These are phyloP conservation scores for Fusarium scirpi DNA, from an alignment of 2,329 filamentous ascomycete species.

Conservation along the genomic window DNA sequence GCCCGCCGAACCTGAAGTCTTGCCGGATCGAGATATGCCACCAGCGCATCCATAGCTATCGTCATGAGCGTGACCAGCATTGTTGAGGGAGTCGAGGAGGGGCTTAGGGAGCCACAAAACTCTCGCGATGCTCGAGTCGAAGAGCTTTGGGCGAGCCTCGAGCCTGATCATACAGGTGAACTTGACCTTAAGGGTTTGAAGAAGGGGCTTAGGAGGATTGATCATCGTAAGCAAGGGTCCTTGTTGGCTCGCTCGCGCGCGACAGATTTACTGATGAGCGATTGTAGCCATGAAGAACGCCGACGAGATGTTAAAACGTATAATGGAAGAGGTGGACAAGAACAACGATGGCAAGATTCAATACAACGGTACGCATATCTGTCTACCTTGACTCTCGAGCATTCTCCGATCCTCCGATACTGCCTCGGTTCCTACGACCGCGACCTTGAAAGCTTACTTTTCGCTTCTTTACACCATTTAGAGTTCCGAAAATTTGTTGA, in stretches of 20 bases:
- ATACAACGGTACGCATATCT: conserved; percentile 76
- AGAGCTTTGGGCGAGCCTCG: conserved; percentile 85
- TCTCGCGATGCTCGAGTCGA: conserved; percentile 85
- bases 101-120: conserved; percentile 81
- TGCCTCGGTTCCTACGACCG: conserved; percentile 25
- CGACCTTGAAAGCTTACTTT: conserved; percentile 38
- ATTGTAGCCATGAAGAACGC: conserved; percentile 84
- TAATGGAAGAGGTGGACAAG: conserved; percentile 85
- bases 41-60: conserved; percentile 36
- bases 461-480: conserved; percentile 51
- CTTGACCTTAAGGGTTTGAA: conserved; percentile 87
- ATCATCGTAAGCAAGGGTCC: conserved; percentile 77
- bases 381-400: conserved; percentile 21
- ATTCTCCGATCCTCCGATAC: conserved; percentile 26
- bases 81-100: conserved; percentile 67
- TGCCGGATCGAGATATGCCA: conserved; percentile 52
- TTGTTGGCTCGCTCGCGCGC: conserved; percentile 12
- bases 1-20: conserved; percentile 27
- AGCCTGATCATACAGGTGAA: conserved; percentile 79
- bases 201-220: conserved; percentile 86
- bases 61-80: conserved; percentile 60
- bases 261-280: conserved; percentile 42
- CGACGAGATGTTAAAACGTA: conserved; percentile 82
- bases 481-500: conserved; percentile 93
- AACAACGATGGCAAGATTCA: conserved; percentile 91